Base-by-base conservation (phyloP, 2,329 filamentous ascomycete genomes). In the Apiospora sp. region DNA sequence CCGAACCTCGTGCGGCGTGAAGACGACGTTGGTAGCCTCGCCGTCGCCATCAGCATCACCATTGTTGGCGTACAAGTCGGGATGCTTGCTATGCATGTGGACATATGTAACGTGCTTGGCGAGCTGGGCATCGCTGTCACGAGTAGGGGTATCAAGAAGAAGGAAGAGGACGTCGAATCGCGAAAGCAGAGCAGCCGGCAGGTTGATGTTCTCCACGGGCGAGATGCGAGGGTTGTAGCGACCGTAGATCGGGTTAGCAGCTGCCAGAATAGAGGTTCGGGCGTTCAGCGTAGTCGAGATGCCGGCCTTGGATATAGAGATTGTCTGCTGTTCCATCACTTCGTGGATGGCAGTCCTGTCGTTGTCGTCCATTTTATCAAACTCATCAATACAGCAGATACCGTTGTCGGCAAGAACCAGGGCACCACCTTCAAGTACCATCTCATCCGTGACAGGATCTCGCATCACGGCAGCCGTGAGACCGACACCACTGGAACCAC, bases 161-260 rank as follows among this genome's bases (percentile, higher is more conserved):
- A 99, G 88, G 88, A 98, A 99, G 77, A 99, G 90, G 77, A 99
- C 89, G 82, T 99, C 96, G 84, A 99, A 99, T 90, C 96, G 94
- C 73, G 96, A 98, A 71, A 99, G 90, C 27, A 99, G 90, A 27
- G 96, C 96, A 24, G 96, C 96, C n/a, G 96, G 96, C 54, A 99
- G 91, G 83, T 99, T 99, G 85, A 99, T 99, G 84, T 99, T 99
- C 83, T 99, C 96, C 37, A 99, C 95, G 0, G 96, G 96, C 0
- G 96, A 98, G 78, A 99, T 93, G 75, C 95, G 94, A 72, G 96
- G 96, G 85, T 99, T 99, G 87, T 99, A 99, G 75, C 96, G 94
- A 75, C 96, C 96, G 80, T 99, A 99, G 58, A 99, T 90, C 72
- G 96, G 96, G 85, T 99, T 99, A 77, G 96, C 96, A 27, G 96